Conservation (phyloP, 345 rosid species). For the Hibiscus tridactylites region DNA sequence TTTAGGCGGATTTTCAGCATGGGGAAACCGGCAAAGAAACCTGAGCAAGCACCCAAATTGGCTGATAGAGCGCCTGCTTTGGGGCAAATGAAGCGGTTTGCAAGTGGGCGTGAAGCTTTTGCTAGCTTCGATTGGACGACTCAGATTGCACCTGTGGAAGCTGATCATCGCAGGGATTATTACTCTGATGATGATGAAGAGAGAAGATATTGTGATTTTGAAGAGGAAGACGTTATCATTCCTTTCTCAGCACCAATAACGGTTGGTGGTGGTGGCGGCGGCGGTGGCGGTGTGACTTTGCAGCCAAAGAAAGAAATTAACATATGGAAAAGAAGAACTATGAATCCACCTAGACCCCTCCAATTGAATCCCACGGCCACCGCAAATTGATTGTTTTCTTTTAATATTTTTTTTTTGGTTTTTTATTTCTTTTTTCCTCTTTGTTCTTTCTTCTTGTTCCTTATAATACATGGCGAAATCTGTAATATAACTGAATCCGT, state of each 20-base stretch:
- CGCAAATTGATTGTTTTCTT: neutral
- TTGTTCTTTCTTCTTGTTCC: neutral
- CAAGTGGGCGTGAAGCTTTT: conserved; percentile 58
- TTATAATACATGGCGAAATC: neutral
- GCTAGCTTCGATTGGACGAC: conserved; percentile 56
- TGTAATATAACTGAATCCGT: neutral
- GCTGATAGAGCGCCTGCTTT: conserved; percentile 44
- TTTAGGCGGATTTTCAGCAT: conserved; percentile 37
- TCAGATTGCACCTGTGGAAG: conserved; percentile 46
- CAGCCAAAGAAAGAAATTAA: conserved; percentile 65
- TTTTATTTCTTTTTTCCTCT: neutral
- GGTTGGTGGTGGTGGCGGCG: conserved; percentile 19
- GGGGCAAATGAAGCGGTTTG: conserved; percentile 71
- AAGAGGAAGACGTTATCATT: conserved; percentile 30
- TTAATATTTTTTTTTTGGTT: neutral
- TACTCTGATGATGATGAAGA: conserved; percentile 44
- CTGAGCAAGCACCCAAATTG: conserved; percentile 8
- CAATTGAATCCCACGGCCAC: conserved; percentile 27
- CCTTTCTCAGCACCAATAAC: conserved; percentile 74
- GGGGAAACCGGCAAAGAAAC: conserved; percentile 20
- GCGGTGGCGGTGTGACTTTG: conserved; percentile 8
- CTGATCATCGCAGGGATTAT: conserved; percentile 30
- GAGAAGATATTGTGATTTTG: conserved; percentile 15
- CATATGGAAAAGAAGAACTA: conserved; percentile 87
- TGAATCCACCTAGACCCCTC: conserved; percentile 69